A percentile compares a stretch with the other conserved stretches of the same genome.
These are phyloP conservation scores for Scheffersomyces quercinus DNA, from an alignment of 1,139 yeast genomes.

Conservation along the genomic window DNA sequence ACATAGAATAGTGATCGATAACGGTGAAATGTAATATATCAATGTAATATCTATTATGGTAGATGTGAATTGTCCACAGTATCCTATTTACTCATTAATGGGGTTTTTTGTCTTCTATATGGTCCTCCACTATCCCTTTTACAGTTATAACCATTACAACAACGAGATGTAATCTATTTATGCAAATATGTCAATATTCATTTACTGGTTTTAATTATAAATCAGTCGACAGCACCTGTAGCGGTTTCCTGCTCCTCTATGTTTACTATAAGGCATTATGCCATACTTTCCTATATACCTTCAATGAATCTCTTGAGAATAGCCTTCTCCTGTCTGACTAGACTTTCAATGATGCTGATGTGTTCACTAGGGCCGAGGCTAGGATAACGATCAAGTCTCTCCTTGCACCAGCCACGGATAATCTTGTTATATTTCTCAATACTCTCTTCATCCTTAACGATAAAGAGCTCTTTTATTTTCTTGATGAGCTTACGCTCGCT, in stretches of 20 bases:
- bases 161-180: too few relatives aligned
- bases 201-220: too few relatives aligned
- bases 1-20: too few relatives aligned
- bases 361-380: conserved; percentile 6
- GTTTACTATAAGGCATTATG: not conserved
- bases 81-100: too few relatives aligned
- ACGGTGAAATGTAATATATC: too few relatives aligned
- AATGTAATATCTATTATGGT: too few relatives aligned
- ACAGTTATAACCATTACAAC: too few relatives aligned
- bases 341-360: conserved; percentile 7
- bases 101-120: too few relatives aligned
- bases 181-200: too few relatives aligned
- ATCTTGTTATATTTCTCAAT: conserved; percentile 7
- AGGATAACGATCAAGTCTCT: conserved; percentile 15
- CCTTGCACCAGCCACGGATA: conserved; percentile 17
- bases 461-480: conserved; percentile 10
- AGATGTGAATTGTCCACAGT: too few relatives aligned
- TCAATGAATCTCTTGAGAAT: conserved; percentile 12
- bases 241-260: not conserved
- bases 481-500: conserved; percentile 12
- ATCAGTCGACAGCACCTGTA: too few relatives aligned
- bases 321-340: conserved; percentile 17
- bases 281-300: not conserved
- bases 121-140: too few relatives aligned
- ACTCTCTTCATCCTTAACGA: conserved; percentile 6